Evolutionary conservation across 2,329 filamentous ascomycete species (phyloP), one percentile per base, ranked within the genome.

Genomic region (Colletotrichum sp.): DNA sequence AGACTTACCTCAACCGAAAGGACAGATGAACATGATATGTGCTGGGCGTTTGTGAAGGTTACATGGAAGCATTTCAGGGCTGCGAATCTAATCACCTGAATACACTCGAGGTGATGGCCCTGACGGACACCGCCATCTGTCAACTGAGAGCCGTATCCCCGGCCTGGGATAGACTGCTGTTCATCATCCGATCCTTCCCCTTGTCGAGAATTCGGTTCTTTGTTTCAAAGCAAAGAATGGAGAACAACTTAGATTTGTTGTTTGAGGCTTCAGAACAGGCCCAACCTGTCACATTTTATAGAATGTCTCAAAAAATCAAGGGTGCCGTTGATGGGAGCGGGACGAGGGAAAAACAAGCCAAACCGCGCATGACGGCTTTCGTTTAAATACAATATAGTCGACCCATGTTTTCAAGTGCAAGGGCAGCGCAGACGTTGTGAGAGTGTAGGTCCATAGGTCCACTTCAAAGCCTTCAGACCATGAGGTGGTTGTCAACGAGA

Each of bases 351-450:
- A 43, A 21, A n/a, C 43, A 13, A 4, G 6, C 5, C 18, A 21
- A 3, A 4, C 21, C 38, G 1, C 5, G 5, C 3, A 4, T 1
- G 18, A 47, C 0, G 38, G 0, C 5, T 7, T 12, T 12, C 1
- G 1, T 4, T 12, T 7, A n/a, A 12, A 12, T 12, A 47, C 1
- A n/a, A 21, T 0, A n/a, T 0, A 43, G 36, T 2, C 4, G 38
- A 18, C 38, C 2, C 5, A 47, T 47, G 5, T 5, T 5, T 12
- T 6, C 3, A 9, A n/a, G 36, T 38, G 8, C 15, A 38, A 15
- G 16, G 36, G 6, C 4, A 8, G 38, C 5, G 38, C 18, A 43
- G 38, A 43, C 18, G 11, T 11, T n/a, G 8, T 43, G 36, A 3
- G 36, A 16, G 18, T 18, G 36, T 38, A 0, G 9, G 7, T 43